phyloP scores from a whole-genome alignment of 805 yeast species.

The Pichia nanzhaoensis region DNA sequence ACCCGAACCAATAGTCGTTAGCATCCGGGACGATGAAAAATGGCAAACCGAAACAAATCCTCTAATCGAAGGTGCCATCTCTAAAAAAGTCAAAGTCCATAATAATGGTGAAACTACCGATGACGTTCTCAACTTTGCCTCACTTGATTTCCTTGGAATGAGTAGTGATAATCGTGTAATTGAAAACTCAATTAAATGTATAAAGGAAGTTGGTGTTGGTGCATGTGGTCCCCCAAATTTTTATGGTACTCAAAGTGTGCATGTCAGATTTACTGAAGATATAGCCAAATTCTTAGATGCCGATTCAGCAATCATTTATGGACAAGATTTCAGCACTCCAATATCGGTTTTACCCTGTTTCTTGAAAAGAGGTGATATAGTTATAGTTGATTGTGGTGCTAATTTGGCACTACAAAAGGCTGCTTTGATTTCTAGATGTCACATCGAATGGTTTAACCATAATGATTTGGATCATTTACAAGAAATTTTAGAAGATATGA shows the following conservation, averaged over 20 bases:
- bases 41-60: slow-evolving; percentile 67
- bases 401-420: slow-evolving; percentile 83
- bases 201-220: slow-evolving; percentile 82
- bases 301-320: slow-evolving; percentile 76
- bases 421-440: slow-evolving; percentile 76
- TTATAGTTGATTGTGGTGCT: slow-evolving; percentile 78
- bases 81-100: slow-evolving; percentile 28
- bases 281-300: slow-evolving; percentile 70
- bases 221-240: slow-evolving; percentile 98
- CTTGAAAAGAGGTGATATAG: slow-evolving; percentile 88
- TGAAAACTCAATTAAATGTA: slow-evolving; percentile 48
- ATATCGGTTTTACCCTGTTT: slow-evolving; percentile 89
- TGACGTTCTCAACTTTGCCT: slow-evolving; percentile 56
- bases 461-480: slow-evolving; percentile 83
- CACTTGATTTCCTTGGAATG: slow-evolving; percentile 65
- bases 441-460: slow-evolving; percentile 77
- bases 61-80: slow-evolving; percentile 47
- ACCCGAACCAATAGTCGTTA: slow-evolving; percentile 74
- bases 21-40: slow-evolving; percentile 41
- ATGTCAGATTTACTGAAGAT: slow-evolving; percentile 68
- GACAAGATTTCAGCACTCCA: slow-evolving; percentile 86
- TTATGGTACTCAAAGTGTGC: slow-evolving; percentile 92
- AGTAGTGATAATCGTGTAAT: slow-evolving; percentile 41
- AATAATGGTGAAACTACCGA: slow-evolving; percentile 23
- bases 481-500: slow-evolving; percentile 52